A percentile compares a stretch with the other conserved stretches of the same genome.
Evolutionary conservation across 2,329 filamentous ascomycete genomes (phyloP).

Genomic region (Fusarium sp.): DNA sequence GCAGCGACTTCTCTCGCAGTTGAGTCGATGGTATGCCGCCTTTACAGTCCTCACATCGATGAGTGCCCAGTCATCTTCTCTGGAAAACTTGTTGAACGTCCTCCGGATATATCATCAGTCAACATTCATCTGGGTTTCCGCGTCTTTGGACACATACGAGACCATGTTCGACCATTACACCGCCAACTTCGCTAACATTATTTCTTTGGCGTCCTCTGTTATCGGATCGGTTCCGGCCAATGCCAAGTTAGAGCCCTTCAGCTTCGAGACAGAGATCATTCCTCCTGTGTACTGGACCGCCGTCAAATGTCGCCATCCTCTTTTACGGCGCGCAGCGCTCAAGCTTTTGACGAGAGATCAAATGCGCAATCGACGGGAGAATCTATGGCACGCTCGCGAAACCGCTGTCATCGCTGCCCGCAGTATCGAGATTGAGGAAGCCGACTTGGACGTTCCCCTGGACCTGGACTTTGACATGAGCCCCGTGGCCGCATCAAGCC

Average conservation of each 20-base stretch:
- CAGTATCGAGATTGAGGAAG: conserved; percentile 55
- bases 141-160: conserved; percentile 50
- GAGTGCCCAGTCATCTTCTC: conserved; percentile 28
- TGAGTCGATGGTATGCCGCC: conserved; percentile 50
- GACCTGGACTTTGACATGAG: not conserved
- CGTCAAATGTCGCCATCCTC: conserved; percentile 57
- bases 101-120: conserved; percentile 56
- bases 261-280: conserved; percentile 59
- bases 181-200: conserved; percentile 53
- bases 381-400: conserved; percentile 54
- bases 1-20: conserved; percentile 49
- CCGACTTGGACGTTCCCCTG: not conserved
- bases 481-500: not conserved
- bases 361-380: conserved; percentile 53
- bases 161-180: conserved; percentile 53
- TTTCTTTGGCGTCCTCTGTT: conserved; percentile 52
- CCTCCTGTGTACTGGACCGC: conserved; percentile 58
- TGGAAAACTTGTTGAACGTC: conserved; percentile 44
- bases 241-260: conserved; percentile 49
- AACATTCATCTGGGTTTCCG: conserved; percentile 52
- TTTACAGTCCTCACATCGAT: conserved; percentile 49
- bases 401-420: conserved; percentile 52
- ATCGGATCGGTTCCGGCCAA: conserved; percentile 33
- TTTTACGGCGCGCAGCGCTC: conserved; percentile 55
- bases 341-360: conserved; percentile 52